A percentile compares a stretch with the other conserved stretches of the same genome.
Conservation (phyloP, 2,329 filamentous ascomycete species). For the Epichloe bromicola region DNA sequence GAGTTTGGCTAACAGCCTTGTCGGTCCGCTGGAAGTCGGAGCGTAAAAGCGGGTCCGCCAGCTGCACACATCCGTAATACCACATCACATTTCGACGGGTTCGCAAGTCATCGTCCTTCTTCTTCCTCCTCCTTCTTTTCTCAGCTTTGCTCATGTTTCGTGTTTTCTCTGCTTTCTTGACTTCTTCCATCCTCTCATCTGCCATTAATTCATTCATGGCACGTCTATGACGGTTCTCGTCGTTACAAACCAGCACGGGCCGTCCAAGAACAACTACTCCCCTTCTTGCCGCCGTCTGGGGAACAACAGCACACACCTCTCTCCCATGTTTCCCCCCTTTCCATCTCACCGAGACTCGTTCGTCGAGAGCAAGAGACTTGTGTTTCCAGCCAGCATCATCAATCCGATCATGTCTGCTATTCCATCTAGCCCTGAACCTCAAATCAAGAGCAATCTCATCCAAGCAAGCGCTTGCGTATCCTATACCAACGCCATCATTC, state of each 20-base stretch:
- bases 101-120: no score
- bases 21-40: neutral
- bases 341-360: no score
- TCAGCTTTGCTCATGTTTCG: neutral
- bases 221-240: neutral
- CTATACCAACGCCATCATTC: neutral
- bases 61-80: neutral
- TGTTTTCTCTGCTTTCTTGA: neutral
- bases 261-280: neutral
- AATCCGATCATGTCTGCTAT: neutral
- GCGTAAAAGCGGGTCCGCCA: neutral
- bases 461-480: conserved; percentile 1
- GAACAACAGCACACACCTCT: neutral
- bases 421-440: neutral
- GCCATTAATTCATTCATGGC: neutral
- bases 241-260: neutral
- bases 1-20: neutral
- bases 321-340: neutral
- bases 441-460: neutral
- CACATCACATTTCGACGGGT: neutral
- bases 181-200: neutral
- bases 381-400: neutral
- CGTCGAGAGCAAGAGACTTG: neutral
- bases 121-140: neutral
- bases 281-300: no score